Evolutionary conservation across 2,329 filamentous ascomycete species (phyloP), one percentile per base, ranked within the genome.

Genomic region (Cladosporium velox): DNA sequence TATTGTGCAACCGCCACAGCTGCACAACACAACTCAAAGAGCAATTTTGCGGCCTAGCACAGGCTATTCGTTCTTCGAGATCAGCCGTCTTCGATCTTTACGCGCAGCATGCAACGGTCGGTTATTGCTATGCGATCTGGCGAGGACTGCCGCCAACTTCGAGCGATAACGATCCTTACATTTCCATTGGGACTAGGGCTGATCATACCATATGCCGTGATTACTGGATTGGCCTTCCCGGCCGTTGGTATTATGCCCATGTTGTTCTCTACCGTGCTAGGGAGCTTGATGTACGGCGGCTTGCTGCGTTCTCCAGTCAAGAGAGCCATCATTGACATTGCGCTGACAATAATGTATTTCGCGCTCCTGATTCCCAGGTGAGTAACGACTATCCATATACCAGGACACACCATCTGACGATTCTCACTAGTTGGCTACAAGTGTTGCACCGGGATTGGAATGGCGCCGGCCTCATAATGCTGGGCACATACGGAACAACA

Each of bases 141-240:
- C 55, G 57, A 44, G 24, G 21, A 44, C 2, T 59, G 41, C n/a
- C 35, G 57, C 12, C 57, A 59, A 47, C 57, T 59, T 10, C 21
- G 57, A 41, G 38, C 38, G 15, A 59, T 59, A 59, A 47, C 35
- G 2, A 59, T 59, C 24, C 57, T 59, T 47, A 47, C 18, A 4
- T 59, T 59, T 1, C 57, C 38, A 2, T 47, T 59, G 35, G 34
- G 35, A 41, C 7, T 59, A 28, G 24, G 14, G 26, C 15, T 59
- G 14, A 28, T 59, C 3, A 8, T 47, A 32, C 38, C 57, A 44
- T 47, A 59, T 24, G 35, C 21, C 2, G 41, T 59, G 5, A 26
- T 59, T 0, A 44, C 34, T 28, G 57, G 57, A 26, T 32, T 24
- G 18, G 15, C 28, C 15, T 59, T 59, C 21, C 57, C 34, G 15